Base-by-base conservation (phyloP, 805 yeast species). In the Hanseniaspora meyeri region DNA sequence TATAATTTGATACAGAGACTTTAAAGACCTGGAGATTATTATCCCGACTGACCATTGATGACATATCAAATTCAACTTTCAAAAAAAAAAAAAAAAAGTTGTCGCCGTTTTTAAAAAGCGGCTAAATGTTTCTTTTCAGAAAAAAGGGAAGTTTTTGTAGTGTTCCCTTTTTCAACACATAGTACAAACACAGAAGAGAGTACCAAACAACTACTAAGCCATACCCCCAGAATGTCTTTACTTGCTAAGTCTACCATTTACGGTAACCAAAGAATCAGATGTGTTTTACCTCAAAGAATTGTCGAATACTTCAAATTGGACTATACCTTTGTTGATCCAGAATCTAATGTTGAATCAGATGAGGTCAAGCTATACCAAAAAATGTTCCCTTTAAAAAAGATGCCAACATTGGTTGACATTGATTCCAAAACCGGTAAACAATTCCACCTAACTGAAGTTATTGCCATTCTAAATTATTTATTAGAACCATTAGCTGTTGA, bases 371-470 rank as follows among this genome's bases (percentile, higher is more conserved):
- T 72, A 60, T 63, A 71, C 49, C 49, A 52, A 52, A 45, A 52
- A 24, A 9, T 19, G 65, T 85, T 84, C 78, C 88, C 90, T 68
- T 73, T 82, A 67, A 73, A 69, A 58, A 79, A 77, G 70, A 71
- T 74, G 60, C 93, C 95, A 71, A 80, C 87, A 60, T 82, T 83
- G 63, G 63, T 78, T 68, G 89, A 87, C 59, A 47, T 47, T 34
- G 52, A 54, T 27, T 19, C 34, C 32, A 46, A 45, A 24, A 52
- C 57, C 5, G 82, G 84, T 66, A 78, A 84, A 68, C 89, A 90
- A 60, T 80, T 74, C 77, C 82, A 83, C 69, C 74, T 85, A 68
- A 75, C 78, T 62, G 91, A 85, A 77, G 74, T 72, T 57, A 73
- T 81, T 64, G 90, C 95, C 61, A 70, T 84, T 64, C 62, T 75